A percentile compares a stretch with the other conserved stretches of the same genome.
Evolutionary conservation across 2,329 filamentous ascomycete species (phyloP).

Genomic region (Geoglossum cookeanum): DNA sequence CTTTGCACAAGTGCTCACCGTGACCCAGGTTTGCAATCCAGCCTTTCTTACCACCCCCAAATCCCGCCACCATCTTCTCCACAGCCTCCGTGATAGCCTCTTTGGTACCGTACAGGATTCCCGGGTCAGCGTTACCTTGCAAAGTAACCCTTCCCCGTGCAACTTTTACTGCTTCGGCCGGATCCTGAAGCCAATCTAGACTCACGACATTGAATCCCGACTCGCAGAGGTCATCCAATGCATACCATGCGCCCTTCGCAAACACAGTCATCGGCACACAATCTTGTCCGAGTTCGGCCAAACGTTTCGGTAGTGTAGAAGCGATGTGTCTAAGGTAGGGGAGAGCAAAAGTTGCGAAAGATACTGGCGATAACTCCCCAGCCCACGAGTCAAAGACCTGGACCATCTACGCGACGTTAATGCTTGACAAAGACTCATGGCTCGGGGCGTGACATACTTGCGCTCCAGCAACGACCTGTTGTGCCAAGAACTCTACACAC

Average conservation of each 20-base stretch:
- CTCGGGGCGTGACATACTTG: constrained; percentile 35
- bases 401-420: constrained; percentile 34
- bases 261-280: constrained; percentile 94
- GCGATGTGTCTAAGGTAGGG: constrained; percentile 78
- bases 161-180: constrained; percentile 62
- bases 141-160: constrained; percentile 63
- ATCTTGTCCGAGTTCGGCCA: constrained; percentile 57
- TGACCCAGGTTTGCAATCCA: constrained; percentile 98
- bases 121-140: constrained; percentile 92
- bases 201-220: constrained; percentile 87
- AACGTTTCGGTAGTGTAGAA: constrained; percentile 52
- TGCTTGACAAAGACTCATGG: too few species aligned
- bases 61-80: constrained; percentile 72
- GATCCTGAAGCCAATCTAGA: constrained; percentile 86
- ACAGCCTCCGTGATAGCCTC: constrained; percentile 68
- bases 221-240: constrained; percentile 68
- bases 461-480: constrained; percentile 83
- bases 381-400: constrained; percentile 99
- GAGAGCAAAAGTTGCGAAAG: constrained; percentile 69
- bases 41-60: constrained; percentile 63
- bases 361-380: constrained; percentile 67
- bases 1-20: constrained; percentile 35
- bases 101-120: constrained; percentile 70
- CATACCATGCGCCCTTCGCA: constrained; percentile 94
- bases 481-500: constrained; percentile 82